A percentile compares a stretch with the other conserved stretches of the same genome.
These are phyloP conservation scores for Hsuehochloa calcarea DNA, from an alignment of 176 grass and related monocot genomes.

Conservation along the genomic window DNA sequence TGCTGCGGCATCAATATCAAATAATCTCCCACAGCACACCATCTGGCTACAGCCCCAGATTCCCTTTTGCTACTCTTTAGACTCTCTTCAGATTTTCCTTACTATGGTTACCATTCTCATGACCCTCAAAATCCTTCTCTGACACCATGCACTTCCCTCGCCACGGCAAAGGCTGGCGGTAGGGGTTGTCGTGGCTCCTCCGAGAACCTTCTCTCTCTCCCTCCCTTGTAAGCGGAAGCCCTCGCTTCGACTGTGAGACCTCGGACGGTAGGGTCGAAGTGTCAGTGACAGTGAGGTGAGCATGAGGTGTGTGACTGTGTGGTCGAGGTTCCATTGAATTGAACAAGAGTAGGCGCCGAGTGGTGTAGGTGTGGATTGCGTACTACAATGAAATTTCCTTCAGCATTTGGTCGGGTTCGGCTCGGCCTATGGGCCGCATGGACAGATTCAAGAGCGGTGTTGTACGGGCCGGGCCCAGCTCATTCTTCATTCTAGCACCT, in stretches of 20 bases:
- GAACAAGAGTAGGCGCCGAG: no score
- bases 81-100: neutral
- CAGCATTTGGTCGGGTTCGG: no score
- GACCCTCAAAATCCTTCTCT: neutral
- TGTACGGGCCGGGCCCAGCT: no score
- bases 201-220: neutral
- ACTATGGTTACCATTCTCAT: neutral
- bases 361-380: no score
- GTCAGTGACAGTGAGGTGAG: no score
- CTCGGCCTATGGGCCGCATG: no score
- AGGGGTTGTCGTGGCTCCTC: neutral
- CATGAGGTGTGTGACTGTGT: no score
- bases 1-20: neutral
- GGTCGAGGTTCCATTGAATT: no score
- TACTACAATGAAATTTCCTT: no score
- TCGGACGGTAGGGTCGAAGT: neutral
- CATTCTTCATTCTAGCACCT: no score
- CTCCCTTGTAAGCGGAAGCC: neutral
- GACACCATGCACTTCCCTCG: conserved; percentile 27
- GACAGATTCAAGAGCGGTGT: no score
- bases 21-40: neutral
- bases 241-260: neutral
- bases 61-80: neutral
- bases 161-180: conserved; percentile 44
- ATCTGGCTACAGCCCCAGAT: no score